Percentiles rank a stretch among this genome's conserved stretches.
Evolutionary conservation across 352 stramenopile species (phyloP).

Genomic region (Globisporangium radiosum): DNA sequence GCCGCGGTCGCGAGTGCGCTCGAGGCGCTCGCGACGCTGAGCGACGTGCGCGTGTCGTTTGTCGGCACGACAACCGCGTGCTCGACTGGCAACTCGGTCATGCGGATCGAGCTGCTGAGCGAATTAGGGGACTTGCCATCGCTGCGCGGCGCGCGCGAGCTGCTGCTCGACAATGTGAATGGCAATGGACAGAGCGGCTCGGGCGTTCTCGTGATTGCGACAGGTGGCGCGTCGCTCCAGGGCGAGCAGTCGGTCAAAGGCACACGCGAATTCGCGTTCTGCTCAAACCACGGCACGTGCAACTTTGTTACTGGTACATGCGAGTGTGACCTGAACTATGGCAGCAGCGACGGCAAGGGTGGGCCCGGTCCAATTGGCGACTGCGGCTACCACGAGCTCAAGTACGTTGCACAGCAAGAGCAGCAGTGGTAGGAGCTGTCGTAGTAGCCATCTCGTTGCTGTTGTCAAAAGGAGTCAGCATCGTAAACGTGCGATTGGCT

Average conservation of each 20-base stretch:
- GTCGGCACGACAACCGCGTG: slow-evolving; percentile 24
- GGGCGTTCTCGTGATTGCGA: slow-evolving; percentile 33
- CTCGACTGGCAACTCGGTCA: slow-evolving; percentile 33
- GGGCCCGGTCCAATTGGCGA: slow-evolving; percentile 56
- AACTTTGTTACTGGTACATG: slow-evolving; percentile 60
- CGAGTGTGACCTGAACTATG: slow-evolving; percentile 53
- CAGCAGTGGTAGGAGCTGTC: not conserved
- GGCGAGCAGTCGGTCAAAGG: slow-evolving; percentile 45
- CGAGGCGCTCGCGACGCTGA: slow-evolving; percentile 35
- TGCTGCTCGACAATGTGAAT: slow-evolving; percentile 44
- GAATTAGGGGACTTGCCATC: slow-evolving; percentile 52
- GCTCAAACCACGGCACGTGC: slow-evolving; percentile 70
- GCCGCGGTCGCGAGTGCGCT: slow-evolving; percentile 35
- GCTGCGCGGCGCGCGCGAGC: slow-evolving; percentile 25
- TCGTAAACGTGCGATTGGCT: no score
- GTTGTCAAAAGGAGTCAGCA: no score
- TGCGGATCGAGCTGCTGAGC: slow-evolving; percentile 52
- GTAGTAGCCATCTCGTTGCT: not conserved
- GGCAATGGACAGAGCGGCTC: slow-evolving; percentile 51
- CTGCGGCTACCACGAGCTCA: slow-evolving; percentile 61
- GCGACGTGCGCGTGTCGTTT: slow-evolving; percentile 38
- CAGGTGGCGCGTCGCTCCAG: slow-evolving; percentile 22
- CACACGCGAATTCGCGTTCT: slow-evolving; percentile 64
- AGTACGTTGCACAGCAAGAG: slow-evolving; percentile 9
- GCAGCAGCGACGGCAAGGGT: slow-evolving; percentile 66